Percentiles rank a stretch among this genome's conserved stretches.
Evolutionary conservation across 305 asterid species (phyloP).

Genomic region (Ajuga reptans): DNA sequence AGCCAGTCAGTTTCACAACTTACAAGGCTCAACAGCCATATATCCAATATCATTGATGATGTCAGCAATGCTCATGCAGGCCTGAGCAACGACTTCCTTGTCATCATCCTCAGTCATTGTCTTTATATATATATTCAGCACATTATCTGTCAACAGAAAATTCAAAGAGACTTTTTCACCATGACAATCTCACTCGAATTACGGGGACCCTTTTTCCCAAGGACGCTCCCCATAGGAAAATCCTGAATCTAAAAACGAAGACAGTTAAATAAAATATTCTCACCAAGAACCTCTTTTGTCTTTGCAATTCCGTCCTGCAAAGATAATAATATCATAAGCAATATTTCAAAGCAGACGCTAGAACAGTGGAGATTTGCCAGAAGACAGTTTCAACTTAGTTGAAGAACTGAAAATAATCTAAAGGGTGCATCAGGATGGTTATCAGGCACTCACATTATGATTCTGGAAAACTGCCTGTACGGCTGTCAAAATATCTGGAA

Average conservation of each 20-base stretch:
- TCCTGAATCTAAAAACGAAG: background rate
- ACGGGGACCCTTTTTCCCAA: constrained; percentile 1
- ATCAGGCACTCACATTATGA: constrained; percentile 64
- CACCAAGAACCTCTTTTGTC: constrained; percentile 75
- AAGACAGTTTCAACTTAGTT: background rate
- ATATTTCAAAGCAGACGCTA: constrained; percentile 7
- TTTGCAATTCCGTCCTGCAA: constrained; percentile 73
- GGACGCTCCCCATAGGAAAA: constrained; percentile 7
- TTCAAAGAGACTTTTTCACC: too few species aligned
- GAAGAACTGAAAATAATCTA: constrained; percentile 2
- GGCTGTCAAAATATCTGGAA: constrained; percentile 73
- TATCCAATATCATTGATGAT: constrained; percentile 76
- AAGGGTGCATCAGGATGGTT: background rate
- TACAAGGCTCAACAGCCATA: constrained; percentile 82
- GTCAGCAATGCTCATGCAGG: constrained; percentile 81
- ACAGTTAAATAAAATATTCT: constrained; percentile 25
- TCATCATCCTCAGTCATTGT: constrained; percentile 93
- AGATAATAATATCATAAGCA: constrained; percentile 15
- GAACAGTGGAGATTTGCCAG: constrained; percentile 15
- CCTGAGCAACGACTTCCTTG: constrained; percentile 97
- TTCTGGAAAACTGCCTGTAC: constrained; percentile 61
- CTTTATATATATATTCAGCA: constrained; percentile 74
- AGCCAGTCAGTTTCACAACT: constrained; percentile 31
- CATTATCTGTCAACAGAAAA: constrained; percentile 44
- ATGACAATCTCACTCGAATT: too few species aligned